Conservation (phyloP, 495 filamentous ascomycete species). For the Aspergillus mulundensis region DNA sequence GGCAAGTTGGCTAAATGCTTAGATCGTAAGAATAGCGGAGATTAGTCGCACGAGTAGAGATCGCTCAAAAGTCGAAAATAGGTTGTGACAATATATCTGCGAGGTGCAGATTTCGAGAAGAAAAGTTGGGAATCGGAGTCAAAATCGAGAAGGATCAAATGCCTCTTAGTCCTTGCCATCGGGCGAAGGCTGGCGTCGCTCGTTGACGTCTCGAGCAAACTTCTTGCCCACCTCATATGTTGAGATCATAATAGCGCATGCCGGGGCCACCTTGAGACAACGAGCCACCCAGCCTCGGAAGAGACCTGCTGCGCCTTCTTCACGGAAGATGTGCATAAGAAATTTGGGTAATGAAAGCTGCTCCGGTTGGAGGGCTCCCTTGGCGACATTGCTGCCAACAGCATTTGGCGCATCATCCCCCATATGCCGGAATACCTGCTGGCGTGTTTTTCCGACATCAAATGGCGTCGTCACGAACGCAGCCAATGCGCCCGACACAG, state of each 20-base stretch:
- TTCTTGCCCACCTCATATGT: constrained; percentile 95
- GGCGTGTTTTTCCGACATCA: constrained; percentile 94
- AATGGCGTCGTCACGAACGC: constrained; percentile 93
- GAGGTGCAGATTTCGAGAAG: neutral
- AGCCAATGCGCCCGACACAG: constrained; percentile 74
- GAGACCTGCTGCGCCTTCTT: constrained; percentile 74
- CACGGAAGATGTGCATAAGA: constrained; percentile 79
- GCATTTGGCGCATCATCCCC: constrained; percentile 35
- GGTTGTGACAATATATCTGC: neutral
- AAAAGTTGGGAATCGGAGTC: neutral
- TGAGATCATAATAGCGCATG: constrained; percentile 99
- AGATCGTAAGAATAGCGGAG: constrained; percentile 23
- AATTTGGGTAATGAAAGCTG: constrained; percentile 71
- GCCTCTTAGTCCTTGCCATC: constrained; percentile 6
- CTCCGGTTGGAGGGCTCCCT: constrained; percentile 54
- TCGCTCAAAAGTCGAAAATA: constrained; percentile 4
- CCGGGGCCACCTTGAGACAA: constrained; percentile 90
- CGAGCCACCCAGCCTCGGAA: constrained; percentile 89
- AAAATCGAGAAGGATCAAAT: neutral
- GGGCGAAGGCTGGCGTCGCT: constrained; percentile 41
- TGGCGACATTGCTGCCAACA: constrained; percentile 7
- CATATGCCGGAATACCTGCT: constrained; percentile 68
- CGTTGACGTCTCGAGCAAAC: constrained; percentile 75
- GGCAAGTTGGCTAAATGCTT: constrained; percentile 16
- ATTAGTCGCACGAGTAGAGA: constrained; percentile 22